Conservation (phyloP, 2,329 filamentous ascomycete species). For the Emydomyces testavorans region DNA sequence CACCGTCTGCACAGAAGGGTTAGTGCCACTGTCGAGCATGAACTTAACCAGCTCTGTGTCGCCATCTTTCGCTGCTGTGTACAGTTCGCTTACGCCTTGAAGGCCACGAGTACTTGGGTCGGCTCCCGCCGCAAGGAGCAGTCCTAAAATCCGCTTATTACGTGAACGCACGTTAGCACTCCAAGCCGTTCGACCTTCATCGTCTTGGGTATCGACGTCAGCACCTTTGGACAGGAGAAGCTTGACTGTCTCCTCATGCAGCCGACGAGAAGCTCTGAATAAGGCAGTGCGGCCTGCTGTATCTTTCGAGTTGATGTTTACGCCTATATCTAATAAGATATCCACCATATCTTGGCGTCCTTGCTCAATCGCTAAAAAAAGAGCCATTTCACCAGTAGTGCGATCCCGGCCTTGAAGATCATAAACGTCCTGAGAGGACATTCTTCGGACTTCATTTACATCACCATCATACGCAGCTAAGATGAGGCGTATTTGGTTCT, state of each 20-base stretch:
- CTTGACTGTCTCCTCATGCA: conserved; percentile 16
- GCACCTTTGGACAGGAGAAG: conserved; percentile 10
- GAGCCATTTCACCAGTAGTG: not conserved
- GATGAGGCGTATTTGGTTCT: not conserved
- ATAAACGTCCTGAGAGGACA: too few relatives aligned
- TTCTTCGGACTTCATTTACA: not conserved
- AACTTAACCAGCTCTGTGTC: not conserved
- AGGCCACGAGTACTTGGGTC: not conserved
- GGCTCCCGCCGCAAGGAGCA: not conserved
- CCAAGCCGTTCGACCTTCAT: not conserved
- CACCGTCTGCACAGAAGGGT: not conserved
- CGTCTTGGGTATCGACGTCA: not conserved
- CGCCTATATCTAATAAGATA: conserved; percentile 12
- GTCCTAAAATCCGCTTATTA: not conserved
- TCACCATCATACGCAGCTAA: not conserved
- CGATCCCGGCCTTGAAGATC: not conserved
- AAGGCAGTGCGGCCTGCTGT: not conserved
- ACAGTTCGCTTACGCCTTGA: not conserved
- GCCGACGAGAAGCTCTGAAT: conserved; percentile 14
- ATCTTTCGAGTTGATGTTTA: conserved; percentile 2
- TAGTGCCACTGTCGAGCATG: not conserved
- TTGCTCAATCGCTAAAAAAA: not conserved
- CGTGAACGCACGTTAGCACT: not conserved
- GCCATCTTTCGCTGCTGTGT: not conserved
- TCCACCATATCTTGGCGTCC: not conserved